Evolutionary conservation across 225 moss, liverwort and hornwort species (phyloP), one percentile per base, ranked within the genome.

Genomic region (Physcomitrellopsis africana): DNA sequence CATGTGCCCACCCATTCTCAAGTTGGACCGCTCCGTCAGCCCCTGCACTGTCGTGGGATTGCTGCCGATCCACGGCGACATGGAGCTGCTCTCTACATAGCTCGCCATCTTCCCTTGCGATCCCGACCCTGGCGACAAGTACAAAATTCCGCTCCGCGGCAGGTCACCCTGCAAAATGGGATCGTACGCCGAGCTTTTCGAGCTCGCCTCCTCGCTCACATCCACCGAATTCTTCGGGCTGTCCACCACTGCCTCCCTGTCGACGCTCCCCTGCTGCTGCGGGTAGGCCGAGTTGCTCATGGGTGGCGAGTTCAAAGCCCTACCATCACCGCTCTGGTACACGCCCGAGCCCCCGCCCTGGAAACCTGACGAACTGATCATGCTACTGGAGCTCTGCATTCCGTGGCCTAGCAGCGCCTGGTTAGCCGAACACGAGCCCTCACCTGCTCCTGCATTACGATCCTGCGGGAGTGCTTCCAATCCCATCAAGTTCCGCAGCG

Each of bases 401-500:
- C 87, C 90, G 20, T 85, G 86, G 51, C 86, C 78, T 67, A 87
- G 19, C 9, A 81, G 77, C 10, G 85, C 91, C 67, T 93, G 92
- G 27, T 81, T 89, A 1, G 83, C 91, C 8, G 89, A 86, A 74
- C 89, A 87, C 12, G 89, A 84, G 65, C 82, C 82, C 14, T 83
- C 87, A 22, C 90, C 88, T 1, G 68, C 67, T 20, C 86, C 81
- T 42, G 79, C 73, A 0, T 3, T 84, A 16, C 72, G 77, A 41
- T 85, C 88, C 48, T 77, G 80, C 0, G 88, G 85, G 15, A 88
- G 26, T 0, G 78, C 86, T 52, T 89, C 89, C 45, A 99, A 71
- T 1, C 97, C 97, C 94, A 99, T 99, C 68, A 99, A 65, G 73
- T 99, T 99, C 2, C 97, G 68, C 17, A 99, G 90, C 24, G 91